These are phyloP conservation scores for Penicillium odoratum DNA, from an alignment of 495 filamentous ascomycete species.

Conservation along the genomic window DNA sequence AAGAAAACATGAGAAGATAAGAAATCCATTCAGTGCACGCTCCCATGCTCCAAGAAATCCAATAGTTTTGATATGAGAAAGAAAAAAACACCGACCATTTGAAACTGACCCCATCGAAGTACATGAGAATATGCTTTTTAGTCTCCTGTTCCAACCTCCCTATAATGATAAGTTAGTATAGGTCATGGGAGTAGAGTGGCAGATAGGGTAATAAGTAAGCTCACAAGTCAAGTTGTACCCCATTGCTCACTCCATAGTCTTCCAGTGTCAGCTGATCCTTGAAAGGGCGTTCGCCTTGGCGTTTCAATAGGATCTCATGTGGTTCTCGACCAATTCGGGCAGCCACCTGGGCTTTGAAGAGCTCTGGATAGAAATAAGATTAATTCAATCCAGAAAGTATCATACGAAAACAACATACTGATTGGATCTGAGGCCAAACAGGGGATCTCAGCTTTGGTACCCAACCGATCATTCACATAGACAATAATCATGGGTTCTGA, in stretches of 20 bases:
- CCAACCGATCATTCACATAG: conserved; percentile 86
- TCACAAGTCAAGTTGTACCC: conserved; percentile 82
- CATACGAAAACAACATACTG: conserved; percentile 36
- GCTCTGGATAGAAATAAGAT: conserved; percentile 38
- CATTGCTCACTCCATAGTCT: conserved; percentile 88
- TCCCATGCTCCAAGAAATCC: conserved; percentile 50
- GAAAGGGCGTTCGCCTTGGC: conserved; percentile 88
- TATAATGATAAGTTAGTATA: conserved; percentile 31
- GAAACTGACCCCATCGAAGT: conserved; percentile 9
- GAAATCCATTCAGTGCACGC: conserved; percentile 10
- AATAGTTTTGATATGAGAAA: conserved; percentile 15
- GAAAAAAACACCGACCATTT: conserved; percentile 13
- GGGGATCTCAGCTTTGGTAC: conserved; percentile 86
- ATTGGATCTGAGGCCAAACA: conserved; percentile 80
- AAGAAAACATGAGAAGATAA: conserved; percentile 14
- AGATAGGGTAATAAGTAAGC: conserved; percentile 15
- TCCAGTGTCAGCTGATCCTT: conserved; percentile 83
- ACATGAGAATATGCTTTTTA: conserved; percentile 40
- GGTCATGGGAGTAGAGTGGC: neutral
- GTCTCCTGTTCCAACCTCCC: conserved; percentile 76
- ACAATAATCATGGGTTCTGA: conserved; percentile 87
- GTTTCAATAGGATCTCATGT: conserved; percentile 87
- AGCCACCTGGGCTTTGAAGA: conserved; percentile 90
- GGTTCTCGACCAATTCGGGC: conserved; percentile 82
- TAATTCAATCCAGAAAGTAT: conserved; percentile 9